Evolutionary conservation across 148 eudicot genomes (phyloP), one percentile per base, ranked within the genome.

Genomic region (Silene latifolia): DNA sequence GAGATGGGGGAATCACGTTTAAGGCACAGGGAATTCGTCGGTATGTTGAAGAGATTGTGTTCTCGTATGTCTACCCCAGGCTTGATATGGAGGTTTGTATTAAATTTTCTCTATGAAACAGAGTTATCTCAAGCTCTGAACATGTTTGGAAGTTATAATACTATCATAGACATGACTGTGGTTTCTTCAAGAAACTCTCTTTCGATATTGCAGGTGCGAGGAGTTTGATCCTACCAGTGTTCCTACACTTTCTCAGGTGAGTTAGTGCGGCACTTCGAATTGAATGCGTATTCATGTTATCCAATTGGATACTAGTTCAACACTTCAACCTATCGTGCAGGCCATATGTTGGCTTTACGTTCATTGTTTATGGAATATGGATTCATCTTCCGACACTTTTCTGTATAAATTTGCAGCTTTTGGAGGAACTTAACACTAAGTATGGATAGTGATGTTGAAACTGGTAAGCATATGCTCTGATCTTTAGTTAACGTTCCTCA

Each of bases 211-310:
- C 92, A 95, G 98, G 24, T 95, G 99, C 63, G 96, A 95, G 75
- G 92, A 89, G 35, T 95, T 95, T 78, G 97, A 92, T 84, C 96
- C 97, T 46, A 77, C 92, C 66, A 82, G 81, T 73, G 94, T 88
- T 56, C 99, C 96, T 77, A 92, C 96, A 11, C 96, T 95, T 81
- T 79, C 99, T 27, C 77, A 88, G 90, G 99, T 92, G 79, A 78
- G 77, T 23, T 54, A 76, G 12, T 56, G 35, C 67, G 44, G 42
- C 72, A 35, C 44, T 25, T 47, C n/a, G 17, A 66, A 46, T 59
- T 59, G 39, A 58, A 70, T 66, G 60, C 1, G 47, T 39, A 58
- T 23, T 18, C 44, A 60, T 67, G 47, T 68, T n/a, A 60, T 35
- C 19, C 15, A 1, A 59, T 67, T 17, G 14, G 5, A 57, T 29